Evolutionary conservation across 116 monocot genomes (phyloP).

Genomic region (Phalaenopsis hybrid): DNA sequence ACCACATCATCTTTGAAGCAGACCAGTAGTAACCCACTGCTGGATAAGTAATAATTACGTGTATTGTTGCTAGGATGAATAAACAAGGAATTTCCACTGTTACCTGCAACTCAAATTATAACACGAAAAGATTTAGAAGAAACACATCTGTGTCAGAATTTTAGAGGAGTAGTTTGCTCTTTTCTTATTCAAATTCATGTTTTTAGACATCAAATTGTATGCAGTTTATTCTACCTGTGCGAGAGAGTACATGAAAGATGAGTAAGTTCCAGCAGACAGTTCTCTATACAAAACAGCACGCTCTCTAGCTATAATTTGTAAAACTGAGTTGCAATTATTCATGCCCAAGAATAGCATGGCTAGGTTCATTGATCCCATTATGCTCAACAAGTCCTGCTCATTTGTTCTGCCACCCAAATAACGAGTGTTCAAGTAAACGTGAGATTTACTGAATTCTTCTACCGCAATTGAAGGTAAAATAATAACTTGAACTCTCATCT

Average conservation of each 20-base stretch:
- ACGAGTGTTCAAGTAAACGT: background rate
- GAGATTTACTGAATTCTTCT: background rate
- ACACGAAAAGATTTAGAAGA: background rate
- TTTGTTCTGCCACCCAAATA: constrained; percentile 19
- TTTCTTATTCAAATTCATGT: background rate
- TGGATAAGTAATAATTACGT: constrained; percentile 42
- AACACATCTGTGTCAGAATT: background rate
- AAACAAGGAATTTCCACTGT: constrained; percentile 44
- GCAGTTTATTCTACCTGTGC: constrained; percentile 31
- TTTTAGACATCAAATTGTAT: background rate
- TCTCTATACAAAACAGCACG: constrained; percentile 39
- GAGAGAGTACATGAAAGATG: constrained; percentile 38
- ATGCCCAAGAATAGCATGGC: constrained; percentile 30
- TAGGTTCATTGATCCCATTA: constrained; percentile 32
- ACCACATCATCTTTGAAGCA: constrained; percentile 42
- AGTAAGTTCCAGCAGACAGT: constrained; percentile 48
- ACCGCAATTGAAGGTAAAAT: background rate
- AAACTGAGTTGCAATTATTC: constrained; percentile 27
- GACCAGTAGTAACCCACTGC: constrained; percentile 49
- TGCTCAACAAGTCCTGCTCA: constrained; percentile 39
- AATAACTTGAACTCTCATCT: no score
- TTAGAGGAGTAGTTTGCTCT: background rate
- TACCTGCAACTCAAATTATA: constrained; percentile 28
- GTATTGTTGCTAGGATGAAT: constrained; percentile 20
- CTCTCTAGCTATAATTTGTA: constrained; percentile 32